A percentile compares a stretch with the other conserved stretches of the same genome.
Evolutionary conservation across 495 filamentous ascomycete genomes (phyloP).

Genomic region (Penicillium atrosanguineum): DNA sequence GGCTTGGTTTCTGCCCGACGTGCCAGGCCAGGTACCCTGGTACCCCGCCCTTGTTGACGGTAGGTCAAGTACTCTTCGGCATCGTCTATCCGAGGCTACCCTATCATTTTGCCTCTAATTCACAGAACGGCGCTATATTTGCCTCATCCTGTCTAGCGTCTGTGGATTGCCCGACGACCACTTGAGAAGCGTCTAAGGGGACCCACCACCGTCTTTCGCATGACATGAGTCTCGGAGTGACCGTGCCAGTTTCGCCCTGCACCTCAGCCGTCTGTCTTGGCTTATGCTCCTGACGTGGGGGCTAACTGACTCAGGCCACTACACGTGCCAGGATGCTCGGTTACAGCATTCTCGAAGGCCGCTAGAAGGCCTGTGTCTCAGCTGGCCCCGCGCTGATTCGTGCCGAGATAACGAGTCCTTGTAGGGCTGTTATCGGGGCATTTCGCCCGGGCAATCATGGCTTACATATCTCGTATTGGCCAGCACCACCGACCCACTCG

Average conservation of each 20-base stretch:
- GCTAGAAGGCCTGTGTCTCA: conserved; percentile 18
- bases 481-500: not conserved
- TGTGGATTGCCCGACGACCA: not conserved
- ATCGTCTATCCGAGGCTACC: not conserved
- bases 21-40: not conserved
- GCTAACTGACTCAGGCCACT: conserved; percentile 6
- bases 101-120: not conserved
- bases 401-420: conserved; percentile 1
- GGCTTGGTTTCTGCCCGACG: not conserved
- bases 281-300: conserved; percentile 10
- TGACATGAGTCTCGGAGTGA: conserved; percentile 3
- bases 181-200: not conserved
- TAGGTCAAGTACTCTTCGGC: no score
- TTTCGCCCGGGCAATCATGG: not conserved
- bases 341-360: conserved; percentile 20
- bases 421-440: not conserved
- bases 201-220: not conserved
- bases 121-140: not conserved
- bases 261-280: conserved; percentile 9
- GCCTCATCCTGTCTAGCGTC: not conserved
- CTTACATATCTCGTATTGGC: not conserved
- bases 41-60: not conserved
- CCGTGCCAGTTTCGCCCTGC: conserved; percentile 2
- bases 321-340: conserved; percentile 3
- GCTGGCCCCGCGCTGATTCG: conserved; percentile 6